Evolutionary conservation across 2,329 filamentous ascomycete genomes (phyloP).

Genomic region (Colletotrichum siamense): DNA sequence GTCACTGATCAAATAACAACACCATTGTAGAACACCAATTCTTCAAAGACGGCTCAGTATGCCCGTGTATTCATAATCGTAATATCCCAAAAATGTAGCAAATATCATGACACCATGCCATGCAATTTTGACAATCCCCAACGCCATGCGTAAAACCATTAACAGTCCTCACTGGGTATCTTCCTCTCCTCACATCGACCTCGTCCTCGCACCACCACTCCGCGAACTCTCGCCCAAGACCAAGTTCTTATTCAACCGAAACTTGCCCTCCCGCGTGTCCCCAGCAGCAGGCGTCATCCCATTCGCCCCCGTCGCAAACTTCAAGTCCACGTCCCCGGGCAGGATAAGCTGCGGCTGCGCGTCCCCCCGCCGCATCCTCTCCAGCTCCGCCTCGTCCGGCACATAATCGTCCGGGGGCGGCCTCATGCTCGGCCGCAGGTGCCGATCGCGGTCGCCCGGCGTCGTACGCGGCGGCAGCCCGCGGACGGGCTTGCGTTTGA

Average conservation of each 20-base stretch:
- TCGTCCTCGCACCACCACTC: background rate
- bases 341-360: slow-evolving; percentile 28
- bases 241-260: background rate
- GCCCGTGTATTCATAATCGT: background rate
- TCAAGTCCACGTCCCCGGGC: slow-evolving; percentile 13
- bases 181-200: background rate
- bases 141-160: background rate
- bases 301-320: slow-evolving; percentile 18
- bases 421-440: slow-evolving; percentile 14
- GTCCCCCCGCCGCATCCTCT: slow-evolving; percentile 26
- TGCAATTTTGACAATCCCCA: background rate
- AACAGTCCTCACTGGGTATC: background rate
- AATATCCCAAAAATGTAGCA: background rate
- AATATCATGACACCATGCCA: background rate
- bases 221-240: background rate
- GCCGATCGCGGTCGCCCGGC: background rate
- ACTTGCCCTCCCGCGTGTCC: slow-evolving; percentile 12
- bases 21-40: background rate
- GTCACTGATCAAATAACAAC: rapidly evolving
- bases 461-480: background rate
- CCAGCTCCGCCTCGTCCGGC: slow-evolving; percentile 25
- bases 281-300: slow-evolving; percentile 17
- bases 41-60: background rate
- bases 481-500: background rate
- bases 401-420: slow-evolving; percentile 24